Percentiles rank a stretch among this genome's conserved stretches.
These are phyloP conservation scores for Bipolaris zeicola DNA, from an alignment of 2,329 filamentous ascomycete genomes.

Conservation along the genomic window DNA sequence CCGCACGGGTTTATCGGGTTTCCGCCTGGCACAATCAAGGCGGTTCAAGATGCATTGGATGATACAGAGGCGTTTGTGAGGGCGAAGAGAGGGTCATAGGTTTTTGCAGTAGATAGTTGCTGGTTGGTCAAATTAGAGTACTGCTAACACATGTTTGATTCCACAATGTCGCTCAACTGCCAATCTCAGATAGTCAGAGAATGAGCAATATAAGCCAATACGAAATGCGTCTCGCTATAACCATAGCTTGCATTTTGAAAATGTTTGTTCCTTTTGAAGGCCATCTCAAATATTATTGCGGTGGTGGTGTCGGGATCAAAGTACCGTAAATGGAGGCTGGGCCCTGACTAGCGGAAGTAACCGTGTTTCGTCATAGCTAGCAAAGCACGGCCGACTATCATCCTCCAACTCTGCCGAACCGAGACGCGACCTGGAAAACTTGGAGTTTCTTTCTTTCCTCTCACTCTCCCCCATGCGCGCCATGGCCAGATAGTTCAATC, in stretches of 20 bases:
- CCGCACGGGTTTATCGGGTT: slow-evolving; percentile 60
- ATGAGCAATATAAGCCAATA: background rate
- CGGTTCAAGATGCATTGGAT: slow-evolving; percentile 47
- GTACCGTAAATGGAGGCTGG: background rate
- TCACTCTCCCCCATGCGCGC: background rate
- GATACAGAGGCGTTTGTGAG: slow-evolving; percentile 50
- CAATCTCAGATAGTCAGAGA: no score
- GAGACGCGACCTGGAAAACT: slow-evolving; percentile 13
- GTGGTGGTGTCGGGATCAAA: background rate
- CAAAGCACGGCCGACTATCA: slow-evolving; percentile 5
- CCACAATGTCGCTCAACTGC: no score
- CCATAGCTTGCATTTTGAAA: no score
- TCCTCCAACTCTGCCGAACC: background rate
- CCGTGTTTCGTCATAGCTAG: slow-evolving; percentile 13
- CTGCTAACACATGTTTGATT: no score
- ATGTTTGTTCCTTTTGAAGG: background rate
- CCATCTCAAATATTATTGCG: background rate
- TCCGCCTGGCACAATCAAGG: slow-evolving; percentile 43
- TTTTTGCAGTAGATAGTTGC: background rate
- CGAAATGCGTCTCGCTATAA: background rate
- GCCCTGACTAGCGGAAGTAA: slow-evolving; percentile 12
- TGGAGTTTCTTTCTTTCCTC: slow-evolving; percentile 5
- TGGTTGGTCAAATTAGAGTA: background rate
- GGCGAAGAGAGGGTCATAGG: slow-evolving; percentile 27
- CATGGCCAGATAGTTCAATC: slow-evolving; percentile 23